Evolutionary conservation across 148 eudicot species (phyloP).

Genomic region (Chenopodium suecicum): DNA sequence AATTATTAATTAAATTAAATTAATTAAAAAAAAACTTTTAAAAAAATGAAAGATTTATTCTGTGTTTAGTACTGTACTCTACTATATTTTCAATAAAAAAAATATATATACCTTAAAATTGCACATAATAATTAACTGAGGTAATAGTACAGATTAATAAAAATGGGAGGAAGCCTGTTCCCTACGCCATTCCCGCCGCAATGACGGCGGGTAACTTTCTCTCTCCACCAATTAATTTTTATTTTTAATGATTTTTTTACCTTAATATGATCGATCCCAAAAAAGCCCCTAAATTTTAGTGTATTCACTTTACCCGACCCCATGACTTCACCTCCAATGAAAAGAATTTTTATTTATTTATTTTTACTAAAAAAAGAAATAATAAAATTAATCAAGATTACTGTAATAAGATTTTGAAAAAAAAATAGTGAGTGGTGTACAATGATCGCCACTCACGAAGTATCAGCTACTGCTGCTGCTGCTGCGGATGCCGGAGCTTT

Average conservation of each 20-base stretch:
- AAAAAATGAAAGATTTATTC: background rate
- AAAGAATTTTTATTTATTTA: background rate
- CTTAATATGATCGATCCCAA: conserved; percentile 19
- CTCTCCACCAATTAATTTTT: no score
- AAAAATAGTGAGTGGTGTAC: background rate
- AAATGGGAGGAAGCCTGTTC: background rate
- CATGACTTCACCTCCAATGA: background rate
- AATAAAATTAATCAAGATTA: background rate
- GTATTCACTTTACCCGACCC: conserved; percentile 29
- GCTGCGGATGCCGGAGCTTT: conserved; percentile 29
- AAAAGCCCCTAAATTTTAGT: conserved; percentile 28
- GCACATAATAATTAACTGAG: no score
- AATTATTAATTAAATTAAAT: no score
- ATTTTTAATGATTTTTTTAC: no score
- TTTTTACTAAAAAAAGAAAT: background rate
- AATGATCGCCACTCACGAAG: conserved; percentile 55
- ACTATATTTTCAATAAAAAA: background rate
- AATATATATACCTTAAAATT: no score
- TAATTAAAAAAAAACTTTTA: no score
- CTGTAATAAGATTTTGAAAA: background rate
- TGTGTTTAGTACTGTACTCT: background rate
- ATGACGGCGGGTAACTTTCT: conserved; percentile 40
- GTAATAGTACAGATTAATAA: no score
- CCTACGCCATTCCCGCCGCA: conserved; percentile 68
- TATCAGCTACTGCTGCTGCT: conserved; percentile 32